phyloP scores from a whole-genome alignment of 2,329 filamentous ascomycete genomes.

The Stagonosporopsis cucurbitacearum region DNA sequence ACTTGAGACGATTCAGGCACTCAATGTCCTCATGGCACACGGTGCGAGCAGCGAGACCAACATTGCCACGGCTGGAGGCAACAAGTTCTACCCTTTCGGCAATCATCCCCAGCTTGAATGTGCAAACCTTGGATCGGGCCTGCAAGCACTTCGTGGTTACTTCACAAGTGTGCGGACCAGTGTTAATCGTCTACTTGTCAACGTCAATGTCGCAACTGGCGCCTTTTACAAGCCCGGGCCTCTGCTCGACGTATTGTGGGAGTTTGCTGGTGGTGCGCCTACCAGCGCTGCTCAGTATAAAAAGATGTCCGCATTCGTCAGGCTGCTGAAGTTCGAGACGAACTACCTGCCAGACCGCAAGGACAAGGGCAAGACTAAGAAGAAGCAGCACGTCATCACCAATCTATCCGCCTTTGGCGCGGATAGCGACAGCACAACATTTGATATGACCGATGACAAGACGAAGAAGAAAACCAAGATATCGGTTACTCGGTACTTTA shows the following conservation, averaged over 20 bases:
- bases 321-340: constrained; percentile 47
- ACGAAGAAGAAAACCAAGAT: constrained; percentile 20
- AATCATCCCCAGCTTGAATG: constrained; percentile 56
- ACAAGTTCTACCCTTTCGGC: constrained; percentile 51
- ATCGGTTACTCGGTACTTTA: constrained; percentile 32
- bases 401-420: constrained; percentile 44
- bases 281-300: constrained; percentile 12
- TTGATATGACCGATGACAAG: constrained; percentile 17
- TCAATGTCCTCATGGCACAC: constrained; percentile 65
- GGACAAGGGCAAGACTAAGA: constrained; percentile 41
- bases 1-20: constrained; percentile 60
- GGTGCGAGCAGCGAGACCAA: constrained; percentile 51
- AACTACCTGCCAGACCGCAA: constrained; percentile 49
- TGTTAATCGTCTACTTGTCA: constrained; percentile 64
- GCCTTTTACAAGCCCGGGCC: constrained; percentile 62
- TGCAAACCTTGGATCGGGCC: constrained; percentile 56
- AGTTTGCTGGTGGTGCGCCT: constrained; percentile 23
- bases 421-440: constrained; percentile 41
- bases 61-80: constrained; percentile 58
- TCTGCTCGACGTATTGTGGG: constrained; percentile 45
- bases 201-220: constrained; percentile 67
- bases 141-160: constrained; percentile 66
- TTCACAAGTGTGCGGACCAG: constrained; percentile 67
- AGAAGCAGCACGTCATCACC: constrained; percentile 49
- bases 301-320: constrained; percentile 44